Percentiles rank a stretch among this genome's conserved stretches.
Conservation (phyloP, 768 basidiomycete species). For the Megacollybia marginata region DNA sequence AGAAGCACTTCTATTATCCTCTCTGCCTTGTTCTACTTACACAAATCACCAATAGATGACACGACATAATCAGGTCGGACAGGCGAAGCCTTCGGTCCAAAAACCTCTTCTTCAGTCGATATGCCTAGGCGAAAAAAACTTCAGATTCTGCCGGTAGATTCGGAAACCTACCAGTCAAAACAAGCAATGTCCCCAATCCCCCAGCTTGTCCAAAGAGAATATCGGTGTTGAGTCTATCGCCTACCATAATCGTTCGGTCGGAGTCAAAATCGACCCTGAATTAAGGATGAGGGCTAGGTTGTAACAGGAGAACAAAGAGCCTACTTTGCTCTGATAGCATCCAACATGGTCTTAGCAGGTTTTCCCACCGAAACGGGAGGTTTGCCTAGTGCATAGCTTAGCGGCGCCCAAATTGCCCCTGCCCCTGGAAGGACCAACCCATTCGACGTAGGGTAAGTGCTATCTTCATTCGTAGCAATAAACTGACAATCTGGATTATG, state of each 20-base stretch:
- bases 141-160: neutral
- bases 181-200: conserved; percentile 81
- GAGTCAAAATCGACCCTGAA: conserved; percentile 82
- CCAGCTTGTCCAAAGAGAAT: conserved; percentile 89
- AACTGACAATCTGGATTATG: conserved; percentile 77
- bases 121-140: conserved; percentile 46
- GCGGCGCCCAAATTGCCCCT: conserved; percentile 77
- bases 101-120: conserved; percentile 65
- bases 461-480: conserved; percentile 88
- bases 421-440: conserved; percentile 75
- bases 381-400: conserved; percentile 62
- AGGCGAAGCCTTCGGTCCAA: conserved; percentile 58
- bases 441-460: conserved; percentile 76
- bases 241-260: conserved; percentile 85
- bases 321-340: conserved; percentile 74
- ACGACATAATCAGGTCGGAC: conserved; percentile 82
- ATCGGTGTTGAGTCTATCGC: conserved; percentile 93
- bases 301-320: conserved; percentile 8
- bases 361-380: conserved; percentile 83
- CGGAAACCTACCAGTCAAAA: conserved; percentile 68
- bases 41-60: conserved; percentile 73
- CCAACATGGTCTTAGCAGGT: conserved; percentile 86
- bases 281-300: conserved; percentile 6
- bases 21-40: too few relatives aligned
- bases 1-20: too few relatives aligned